Base-by-base conservation (phyloP, 306 rosid genomes). In the Acmispon strigosus region DNA sequence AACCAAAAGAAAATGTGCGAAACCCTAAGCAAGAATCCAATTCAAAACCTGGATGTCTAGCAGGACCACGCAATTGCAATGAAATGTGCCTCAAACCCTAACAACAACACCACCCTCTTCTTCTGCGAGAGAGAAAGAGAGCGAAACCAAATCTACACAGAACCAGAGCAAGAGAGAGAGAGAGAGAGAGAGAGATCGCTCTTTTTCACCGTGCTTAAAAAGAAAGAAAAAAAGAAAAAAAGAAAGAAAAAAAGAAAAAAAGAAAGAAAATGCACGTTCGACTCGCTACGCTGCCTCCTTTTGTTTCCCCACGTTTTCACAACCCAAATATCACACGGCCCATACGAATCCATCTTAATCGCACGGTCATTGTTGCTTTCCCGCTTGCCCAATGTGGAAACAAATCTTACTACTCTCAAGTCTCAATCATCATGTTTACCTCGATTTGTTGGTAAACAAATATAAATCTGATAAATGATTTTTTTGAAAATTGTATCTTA, bases 11-110 rank as follows among this genome's bases (percentile, higher is more conserved):
- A 37, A 77, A 58, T n/a, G 74, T 15, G 66, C 55, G 73, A 76
- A 72, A 78, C 84, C 74, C 87, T 78, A 83, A 77, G 73, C 32
- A 32, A 65, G 34, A 80, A 54, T 69, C 89, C 85, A 83, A 85
- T 80, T 73, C 66, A 70, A 84, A 88, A 82, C 89, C 90, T 82
- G 93, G 85, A 84, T 82, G 77, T 82, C 79, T 53, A 84, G 76
- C 49, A 78, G 82, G 62, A 62, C 14, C 75, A 82, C 66, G 56
- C 14, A 73, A 66, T 75, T 63, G 80, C 76, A 77, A 84, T 66
- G 80, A 69, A 77, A 84, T 66, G 88, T 69, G 73, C 53, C n/a
- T 54, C 77, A 82, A 90, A 88, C 88, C 92, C 92, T 84, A 74
- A 85, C 45, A 64, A 6, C 10, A 49, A 29, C 18, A 32, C 9